A percentile compares a stretch with the other conserved stretches of the same genome.
Evolutionary conservation across 768 basidiomycete genomes (phyloP).

Genomic region (Boletus sp.): DNA sequence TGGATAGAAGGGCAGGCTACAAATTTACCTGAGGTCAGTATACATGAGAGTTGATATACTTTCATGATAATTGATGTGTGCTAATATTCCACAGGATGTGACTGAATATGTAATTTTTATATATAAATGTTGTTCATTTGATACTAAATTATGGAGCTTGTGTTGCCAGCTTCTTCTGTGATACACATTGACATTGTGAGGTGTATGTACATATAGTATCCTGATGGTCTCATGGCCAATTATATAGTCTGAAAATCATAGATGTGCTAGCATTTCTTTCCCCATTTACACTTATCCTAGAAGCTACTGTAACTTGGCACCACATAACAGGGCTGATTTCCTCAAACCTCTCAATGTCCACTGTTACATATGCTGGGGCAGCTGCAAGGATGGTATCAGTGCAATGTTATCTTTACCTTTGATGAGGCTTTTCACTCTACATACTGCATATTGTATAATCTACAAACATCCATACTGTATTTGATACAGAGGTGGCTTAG

Average conservation of each 20-base stretch:
- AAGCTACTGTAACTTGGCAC: background rate
- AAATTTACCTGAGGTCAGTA: background rate
- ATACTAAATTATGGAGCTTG: background rate
- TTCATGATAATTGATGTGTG: background rate
- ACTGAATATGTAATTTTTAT: background rate
- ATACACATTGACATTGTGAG: background rate
- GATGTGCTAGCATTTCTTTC: background rate
- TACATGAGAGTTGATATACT: background rate
- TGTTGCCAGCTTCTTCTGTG: background rate
- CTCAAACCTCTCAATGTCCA: background rate
- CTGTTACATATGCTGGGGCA: background rate
- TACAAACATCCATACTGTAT: too few relatives aligned
- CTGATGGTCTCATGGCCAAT: background rate
- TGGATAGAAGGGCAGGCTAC: background rate
- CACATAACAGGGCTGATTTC: background rate
- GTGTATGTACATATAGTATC: too few relatives aligned
- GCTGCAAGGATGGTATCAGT: background rate
- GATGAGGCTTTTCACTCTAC: too few relatives aligned
- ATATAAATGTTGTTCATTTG: background rate
- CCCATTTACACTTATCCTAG: background rate
- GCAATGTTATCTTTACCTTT: background rate
- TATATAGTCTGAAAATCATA: background rate
- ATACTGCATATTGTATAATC: too few relatives aligned
- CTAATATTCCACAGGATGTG: background rate
- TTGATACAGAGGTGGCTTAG: too few relatives aligned